phyloP scores from a whole-genome alignment of 176 grass and related monocot genomes.

The Tillandsia fasciculata region DNA sequence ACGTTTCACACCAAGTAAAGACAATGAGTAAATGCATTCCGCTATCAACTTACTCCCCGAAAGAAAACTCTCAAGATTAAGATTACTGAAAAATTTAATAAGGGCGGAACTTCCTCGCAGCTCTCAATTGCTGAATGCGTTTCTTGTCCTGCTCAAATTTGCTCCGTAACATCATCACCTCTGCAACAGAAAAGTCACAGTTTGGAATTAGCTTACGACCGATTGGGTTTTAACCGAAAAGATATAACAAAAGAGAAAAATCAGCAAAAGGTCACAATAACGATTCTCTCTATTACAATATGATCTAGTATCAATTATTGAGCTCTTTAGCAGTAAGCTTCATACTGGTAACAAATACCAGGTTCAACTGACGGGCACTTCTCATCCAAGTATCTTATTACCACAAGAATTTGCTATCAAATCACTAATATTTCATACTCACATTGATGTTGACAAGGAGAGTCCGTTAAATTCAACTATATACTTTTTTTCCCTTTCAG shows the following conservation, averaged over 20 bases:
- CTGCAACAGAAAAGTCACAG: constrained; percentile 31
- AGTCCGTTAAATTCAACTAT: too few relatives aligned
- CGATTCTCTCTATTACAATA: too few relatives aligned
- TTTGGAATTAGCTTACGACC: background rate
- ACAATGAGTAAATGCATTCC: too few relatives aligned
- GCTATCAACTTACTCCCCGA: too few relatives aligned
- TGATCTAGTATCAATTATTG: too few relatives aligned
- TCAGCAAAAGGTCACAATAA: too few relatives aligned
- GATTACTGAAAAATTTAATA: constrained; percentile 24
- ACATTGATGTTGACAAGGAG: too few relatives aligned
- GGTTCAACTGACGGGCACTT: background rate
- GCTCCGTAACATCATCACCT: constrained; percentile 74
- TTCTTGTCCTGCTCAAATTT: constrained; percentile 96
- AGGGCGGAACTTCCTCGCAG: constrained; percentile 85
- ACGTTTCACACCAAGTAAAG: too few relatives aligned
- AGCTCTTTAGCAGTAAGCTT: constrained; percentile 3
- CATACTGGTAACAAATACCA: background rate
- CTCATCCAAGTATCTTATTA: background rate
- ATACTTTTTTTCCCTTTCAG: too few relatives aligned
- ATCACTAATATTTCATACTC: background rate
- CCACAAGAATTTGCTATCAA: background rate
- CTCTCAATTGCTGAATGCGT: constrained; percentile 74
- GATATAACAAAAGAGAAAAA: too few relatives aligned
- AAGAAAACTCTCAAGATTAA: too few relatives aligned
- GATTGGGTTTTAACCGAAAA: too few relatives aligned